Evolutionary conservation across 2,329 filamentous ascomycete species (phyloP), one percentile per base, ranked within the genome.

Genomic region (Diaporthe australafricana): DNA sequence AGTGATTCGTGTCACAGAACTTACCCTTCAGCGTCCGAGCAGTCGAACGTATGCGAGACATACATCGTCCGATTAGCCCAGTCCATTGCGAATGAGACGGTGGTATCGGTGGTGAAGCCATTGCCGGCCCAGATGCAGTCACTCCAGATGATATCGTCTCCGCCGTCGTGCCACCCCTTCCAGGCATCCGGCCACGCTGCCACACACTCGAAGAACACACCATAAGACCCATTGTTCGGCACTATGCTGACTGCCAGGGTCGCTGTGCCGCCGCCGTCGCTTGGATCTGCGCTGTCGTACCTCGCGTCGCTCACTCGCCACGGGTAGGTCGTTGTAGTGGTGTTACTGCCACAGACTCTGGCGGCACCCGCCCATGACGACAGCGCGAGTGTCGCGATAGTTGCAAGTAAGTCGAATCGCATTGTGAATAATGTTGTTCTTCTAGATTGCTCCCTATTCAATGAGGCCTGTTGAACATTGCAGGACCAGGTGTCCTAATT

Each of bases 41-140:
- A 82, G 5, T 72, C 66, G 73, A 79, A 82, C 0, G 79, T 81
- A 62, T 82, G 81, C 0, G 79, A 77, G 32, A 82, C 57, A 40
- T 80, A 81, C 74, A 82, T 76, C 0, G 74, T 79, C 45, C 74
- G 77, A 27, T 73, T 80, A 52, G 77, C 77, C 81, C 80, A 81
- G 56, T 82, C 80, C 27, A 80, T 22, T 0, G 80, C 79, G 63
- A 81, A 81, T 0, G 80, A 77, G 8, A 81, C 77, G 5, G 78
- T 78, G 5, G 77, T 79, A 67, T 82, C 81, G 16, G 74, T 74
- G 0, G 76, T 78, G 0, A 70, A 70, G 1, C 79, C 80, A 7
- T 79, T 79, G 1, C 80, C 80, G 5, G 80, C 79, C 77, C 77
- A 81, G 73, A 82, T 81, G 69, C 81, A 82, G 47, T 82, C 81